Evolutionary conservation across 1,284 basidiomycete genomes (phyloP), one percentile per base, ranked within the genome.

Genomic region (Trichosporon sp.): DNA sequence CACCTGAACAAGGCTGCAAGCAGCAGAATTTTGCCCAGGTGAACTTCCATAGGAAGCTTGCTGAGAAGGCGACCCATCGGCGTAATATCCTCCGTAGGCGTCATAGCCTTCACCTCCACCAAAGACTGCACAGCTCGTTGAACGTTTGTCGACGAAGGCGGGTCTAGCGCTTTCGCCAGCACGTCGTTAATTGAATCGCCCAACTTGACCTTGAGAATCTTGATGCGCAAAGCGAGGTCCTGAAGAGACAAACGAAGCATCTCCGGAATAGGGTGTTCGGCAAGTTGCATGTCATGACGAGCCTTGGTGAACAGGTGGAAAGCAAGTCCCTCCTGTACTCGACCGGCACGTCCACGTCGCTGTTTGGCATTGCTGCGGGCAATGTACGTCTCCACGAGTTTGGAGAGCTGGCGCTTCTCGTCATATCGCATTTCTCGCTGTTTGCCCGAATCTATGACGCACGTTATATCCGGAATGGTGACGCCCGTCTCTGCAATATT

Each of bases 381-480:
- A 68, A 99, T 90, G 78, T 92, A 98, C 0, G 93, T 94, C 81
- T 99, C 96, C 2, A 96, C 89, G 14, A 99, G 86, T 19, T 94
- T 90, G 71, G 94, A 97, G 69, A 98, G 90, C 79, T 99, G 96
- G 6, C 96, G 90, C 85, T 98, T 99, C 85, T 99, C 97, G 80
- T 99, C 96, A 79, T 96, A 99, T 74, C 92, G 89, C 91, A 96
- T 96, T 85, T 94, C 87, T 74, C 92, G 88, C 80, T 99, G 96
- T 80, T 94, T 96, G 65, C 97, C 97, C 0, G 91, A 90, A 81
- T 99, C 97, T 70, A 99, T 96, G 12, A 99, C 97, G 78, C 95
- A 96, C 2, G 96, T 98, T 71, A 98, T 93, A 78, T 99, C 97
- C 4, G 96, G 96, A 71, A 99, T 98, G 0, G 96, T 99, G 72